phyloP scores from a whole-genome alignment of 768 basidiomycete genomes.

The Boletus rufocinnamomeus region DNA sequence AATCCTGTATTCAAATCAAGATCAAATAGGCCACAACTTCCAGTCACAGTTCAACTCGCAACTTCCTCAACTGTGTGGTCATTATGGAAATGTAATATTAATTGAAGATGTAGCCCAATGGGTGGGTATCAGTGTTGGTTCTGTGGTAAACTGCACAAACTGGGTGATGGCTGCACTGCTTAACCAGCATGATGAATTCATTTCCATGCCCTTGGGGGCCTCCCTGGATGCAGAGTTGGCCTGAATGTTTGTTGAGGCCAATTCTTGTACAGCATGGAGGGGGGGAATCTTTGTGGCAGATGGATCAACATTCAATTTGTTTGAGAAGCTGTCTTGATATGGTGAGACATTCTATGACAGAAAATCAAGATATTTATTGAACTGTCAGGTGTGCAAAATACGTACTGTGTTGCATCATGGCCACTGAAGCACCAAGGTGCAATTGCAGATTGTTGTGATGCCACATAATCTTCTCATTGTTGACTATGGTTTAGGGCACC shows the following conservation, averaged over 20 bases:
- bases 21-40: slow-evolving; percentile 23
- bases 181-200: background rate
- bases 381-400: slow-evolving; percentile 14
- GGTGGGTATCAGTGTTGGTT: too few species aligned
- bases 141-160: slow-evolving; percentile 8
- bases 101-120: slow-evolving; percentile 6
- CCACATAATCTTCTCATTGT: too few species aligned
- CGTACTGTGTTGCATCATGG: background rate
- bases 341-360: slow-evolving; percentile 16
- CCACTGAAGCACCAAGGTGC: too few species aligned
- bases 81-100: slow-evolving; percentile 27
- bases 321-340: slow-evolving; percentile 6
- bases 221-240: background rate
- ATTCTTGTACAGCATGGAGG: slow-evolving; percentile 27
- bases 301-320: slow-evolving; percentile 32
- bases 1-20: slow-evolving; percentile 27
- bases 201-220: background rate
- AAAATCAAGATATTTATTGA: slow-evolving; percentile 18
- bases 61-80: slow-evolving; percentile 28
- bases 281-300: slow-evolving; percentile 29
- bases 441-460: too few species aligned
- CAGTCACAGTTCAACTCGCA: slow-evolving; percentile 29
- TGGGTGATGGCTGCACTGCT: slow-evolving; percentile 1
- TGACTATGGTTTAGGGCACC: background rate
- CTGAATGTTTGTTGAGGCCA: background rate